These are phyloP conservation scores for Xenoacremonium recifei DNA, from an alignment of 2,329 filamentous ascomycete genomes.

Conservation along the genomic window DNA sequence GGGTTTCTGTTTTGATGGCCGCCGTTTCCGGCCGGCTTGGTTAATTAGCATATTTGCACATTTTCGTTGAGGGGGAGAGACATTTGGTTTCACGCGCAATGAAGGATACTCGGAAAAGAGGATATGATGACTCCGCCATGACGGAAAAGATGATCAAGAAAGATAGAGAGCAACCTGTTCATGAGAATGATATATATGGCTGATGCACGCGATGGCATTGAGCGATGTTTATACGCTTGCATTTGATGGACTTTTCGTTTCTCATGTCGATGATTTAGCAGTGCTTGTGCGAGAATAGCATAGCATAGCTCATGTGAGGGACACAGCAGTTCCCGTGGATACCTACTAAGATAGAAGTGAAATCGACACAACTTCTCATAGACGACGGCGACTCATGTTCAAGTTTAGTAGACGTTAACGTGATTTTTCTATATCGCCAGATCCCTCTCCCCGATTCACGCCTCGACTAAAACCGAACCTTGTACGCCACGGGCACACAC, in stretches of 20 bases:
- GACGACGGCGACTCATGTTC: too few species aligned
- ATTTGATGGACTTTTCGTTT: too few species aligned
- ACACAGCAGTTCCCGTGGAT: too few species aligned
- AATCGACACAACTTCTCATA: too few species aligned
- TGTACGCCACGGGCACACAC: conserved; percentile 13
- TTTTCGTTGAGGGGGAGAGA: conserved; percentile 14
- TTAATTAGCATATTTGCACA: conserved; percentile 12
- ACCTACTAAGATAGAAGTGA: too few species aligned
- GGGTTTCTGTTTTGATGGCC: conserved; percentile 6
- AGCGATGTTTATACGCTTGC: too few species aligned
- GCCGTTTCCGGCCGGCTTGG: conserved; percentile 14
- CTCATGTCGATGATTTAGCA: too few species aligned
- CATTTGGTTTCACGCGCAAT: conserved; percentile 20
- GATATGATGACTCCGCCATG: conserved; percentile 20
- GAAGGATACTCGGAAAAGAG: conserved; percentile 12
- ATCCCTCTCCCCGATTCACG: conserved; percentile 20
- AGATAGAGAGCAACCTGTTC: conserved; percentile 7
- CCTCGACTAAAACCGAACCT: conserved; percentile 20
- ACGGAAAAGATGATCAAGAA: conserved; percentile 6
- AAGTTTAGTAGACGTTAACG: conserved; percentile 12
- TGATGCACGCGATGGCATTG: conserved; percentile 13
- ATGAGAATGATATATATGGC: conserved; percentile 21
- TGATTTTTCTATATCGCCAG: conserved; percentile 18
- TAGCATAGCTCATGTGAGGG: too few species aligned
- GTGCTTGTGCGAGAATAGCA: too few species aligned